These are phyloP conservation scores for Diddensiella santjacobensis DNA, from an alignment of 805 yeast genomes.

Conservation along the genomic window DNA sequence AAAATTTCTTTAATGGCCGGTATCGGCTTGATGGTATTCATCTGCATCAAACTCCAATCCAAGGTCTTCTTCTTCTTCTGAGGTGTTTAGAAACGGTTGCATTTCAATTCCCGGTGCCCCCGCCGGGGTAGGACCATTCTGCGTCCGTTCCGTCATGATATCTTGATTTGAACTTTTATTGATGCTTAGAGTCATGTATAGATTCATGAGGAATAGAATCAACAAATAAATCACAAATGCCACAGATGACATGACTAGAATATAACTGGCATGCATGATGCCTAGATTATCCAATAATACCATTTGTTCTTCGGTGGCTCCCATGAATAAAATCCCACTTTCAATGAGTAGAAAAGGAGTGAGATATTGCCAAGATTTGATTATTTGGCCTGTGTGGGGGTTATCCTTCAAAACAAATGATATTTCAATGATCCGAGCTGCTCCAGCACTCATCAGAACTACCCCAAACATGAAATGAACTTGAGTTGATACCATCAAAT, in stretches of 20 bases:
- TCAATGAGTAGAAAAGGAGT: slow-evolving; percentile 77
- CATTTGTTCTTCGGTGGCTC: slow-evolving; percentile 89
- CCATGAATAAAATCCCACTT: slow-evolving; percentile 82
- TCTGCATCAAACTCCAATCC: slow-evolving; percentile 26
- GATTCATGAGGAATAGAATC: slow-evolving; percentile 54
- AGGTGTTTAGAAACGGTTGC: slow-evolving; percentile 25
- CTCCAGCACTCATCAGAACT: slow-evolving; percentile 74
- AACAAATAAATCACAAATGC: slow-evolving; percentile 70
- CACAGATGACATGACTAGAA: slow-evolving; percentile 64
- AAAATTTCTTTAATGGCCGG: neutral
- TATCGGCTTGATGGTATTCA: slow-evolving; percentile 1
- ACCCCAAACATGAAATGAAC: slow-evolving; percentile 86
- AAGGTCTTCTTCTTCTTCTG: slow-evolving; percentile 19
- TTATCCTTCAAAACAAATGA: slow-evolving; percentile 66
- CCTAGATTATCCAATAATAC: slow-evolving; percentile 64
- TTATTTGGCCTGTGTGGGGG: slow-evolving; percentile 28
- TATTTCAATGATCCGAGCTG: slow-evolving; percentile 72
- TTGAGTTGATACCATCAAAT: slow-evolving; percentile 70
- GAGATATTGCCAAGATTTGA: slow-evolving; percentile 76
- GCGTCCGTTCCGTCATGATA: too few relatives aligned
- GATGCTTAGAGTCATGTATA: slow-evolving; percentile 52
- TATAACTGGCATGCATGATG: slow-evolving; percentile 82
- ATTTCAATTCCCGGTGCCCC: slow-evolving; percentile 30
- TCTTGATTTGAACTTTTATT: too few relatives aligned
- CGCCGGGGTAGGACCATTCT: too few relatives aligned